Base-by-base conservation (phyloP, 2,329 filamentous ascomycete genomes). In the Trichoderma atrobrunneum region DNA sequence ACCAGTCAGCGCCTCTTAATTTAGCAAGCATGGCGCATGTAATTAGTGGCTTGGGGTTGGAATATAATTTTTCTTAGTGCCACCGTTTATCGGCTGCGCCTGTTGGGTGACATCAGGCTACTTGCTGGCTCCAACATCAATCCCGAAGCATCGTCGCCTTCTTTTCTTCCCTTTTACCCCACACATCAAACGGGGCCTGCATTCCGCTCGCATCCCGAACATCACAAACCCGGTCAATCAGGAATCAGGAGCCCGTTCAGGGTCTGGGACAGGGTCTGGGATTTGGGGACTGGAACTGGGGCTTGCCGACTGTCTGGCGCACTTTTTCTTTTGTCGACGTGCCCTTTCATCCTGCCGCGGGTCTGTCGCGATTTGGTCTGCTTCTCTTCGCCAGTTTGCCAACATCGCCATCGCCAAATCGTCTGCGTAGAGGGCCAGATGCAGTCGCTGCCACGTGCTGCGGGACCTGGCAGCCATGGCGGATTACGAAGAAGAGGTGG, bases 401-500 rank as follows among this genome's bases (percentile, higher is more conserved):
- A 56, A 24, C 56, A 32, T 32, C 30, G 1, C 34, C 59, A n/a
- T 54, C 16, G n/a, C 14, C 57, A 26, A 36, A 24, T 30, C 51
- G 68, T 72, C 72, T 74, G 48, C 57, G 56, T 54, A 59, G 70
- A 73, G 65, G 77, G 75, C 79, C 78, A 78, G 78, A 83, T 83
- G 81, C 79, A 73, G 80, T 78, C 78, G 76, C 75, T 72, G 78
- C 75, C 74, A 75, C 72, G 72, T 71, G 74, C 74, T 67, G 74
- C 74, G 72, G 72, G 72, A 74, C 77, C 76, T 75, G 76, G 78
- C 76, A 78, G 85, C 77, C 78, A 88, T 88, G 87, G 83, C 84
- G 77, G 84, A 92, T 84, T 88, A 89, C 83, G 91, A 94, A 72
- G 91, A 94, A 72, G 79, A 78, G 72, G 72, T 88, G 79, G 87